Base-by-base conservation (phyloP, 805 yeast species). In the Starmerella davenportii region DNA sequence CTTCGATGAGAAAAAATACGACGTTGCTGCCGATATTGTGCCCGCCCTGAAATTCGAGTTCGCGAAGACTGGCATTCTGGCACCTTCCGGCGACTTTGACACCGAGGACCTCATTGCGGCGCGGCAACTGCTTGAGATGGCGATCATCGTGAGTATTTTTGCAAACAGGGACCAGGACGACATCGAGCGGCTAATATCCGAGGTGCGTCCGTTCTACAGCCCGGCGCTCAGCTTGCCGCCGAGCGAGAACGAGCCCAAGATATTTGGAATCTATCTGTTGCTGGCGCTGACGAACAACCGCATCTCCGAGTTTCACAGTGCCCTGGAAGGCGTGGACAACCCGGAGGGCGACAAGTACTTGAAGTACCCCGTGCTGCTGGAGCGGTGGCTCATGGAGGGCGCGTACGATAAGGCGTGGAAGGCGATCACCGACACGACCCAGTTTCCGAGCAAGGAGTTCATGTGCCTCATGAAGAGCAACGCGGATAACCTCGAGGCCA, bases 321-420 rank as follows among this genome's bases (percentile, higher is more conserved):
- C 82, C 56, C 65, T 87, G 44, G 95, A 87, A 57, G 65, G 64
- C 42, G 66, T 84, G 47, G 70, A 68, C 48, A 65, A 61, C 43
- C 63, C 72, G 44, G 87, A 81, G 48, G 64, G 66, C 27, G 93
- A 80, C 55, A 64, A 68, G 47, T 80, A 68, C 55, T 64, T 87
- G 48, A 69, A 72, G 35, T 84, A 84, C 56, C 96, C 96, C 19
- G 75, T 87, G 38, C 74, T 75, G 49, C 73, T 90, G 50, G 96
- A 90, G 57, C 75, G 80, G 47, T 81, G 92, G 78, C 70, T 90
- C 47, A 82, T 87, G 77, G 96, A 90, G 61, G 98, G 98, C 32
- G 79, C 87, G 47, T 90, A 85, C 59, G 90, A 82, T 58, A 80
- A 80, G 58, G 87, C 85, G 34, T 79, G 90, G 78, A 76, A 72